Percentiles rank a stretch among this genome's conserved stretches.
Evolutionary conservation across 306 rosid species (phyloP).

Genomic region (Cyamopsis tetragonoloba): DNA sequence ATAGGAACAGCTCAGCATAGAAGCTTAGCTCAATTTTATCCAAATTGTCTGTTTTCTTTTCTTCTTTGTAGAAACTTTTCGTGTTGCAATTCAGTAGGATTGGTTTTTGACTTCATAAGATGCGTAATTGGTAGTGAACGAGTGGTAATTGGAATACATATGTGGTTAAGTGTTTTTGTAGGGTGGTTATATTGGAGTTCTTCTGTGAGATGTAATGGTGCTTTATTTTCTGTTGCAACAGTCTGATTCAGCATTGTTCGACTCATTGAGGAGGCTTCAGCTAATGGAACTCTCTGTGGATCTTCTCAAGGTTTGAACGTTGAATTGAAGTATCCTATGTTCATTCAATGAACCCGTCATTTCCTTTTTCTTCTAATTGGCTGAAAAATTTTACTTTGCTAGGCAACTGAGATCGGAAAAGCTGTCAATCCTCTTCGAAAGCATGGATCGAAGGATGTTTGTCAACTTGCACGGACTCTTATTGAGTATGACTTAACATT

Average conservation of each 20-base stretch:
- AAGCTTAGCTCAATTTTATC: no score
- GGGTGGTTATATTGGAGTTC: background rate
- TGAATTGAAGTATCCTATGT: conserved; percentile 17
- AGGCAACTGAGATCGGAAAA: conserved; percentile 90
- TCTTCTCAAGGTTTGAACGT: conserved; percentile 61
- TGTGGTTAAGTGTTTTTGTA: background rate
- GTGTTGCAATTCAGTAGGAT: conserved; percentile 7
- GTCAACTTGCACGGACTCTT: conserved; percentile 57
- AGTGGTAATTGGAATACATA: background rate
- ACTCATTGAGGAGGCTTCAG: conserved; percentile 73
- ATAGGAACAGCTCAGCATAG: no score
- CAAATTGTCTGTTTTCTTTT: background rate
- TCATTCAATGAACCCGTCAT: background rate
- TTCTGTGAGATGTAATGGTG: conserved; percentile 21
- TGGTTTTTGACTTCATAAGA: background rate
- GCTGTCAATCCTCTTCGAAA: conserved; percentile 61
- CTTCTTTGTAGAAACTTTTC: background rate
- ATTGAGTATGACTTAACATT: conserved; percentile 44
- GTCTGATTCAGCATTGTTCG: conserved; percentile 64
- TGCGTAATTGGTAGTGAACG: background rate
- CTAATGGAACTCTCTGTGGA: conserved; percentile 73
- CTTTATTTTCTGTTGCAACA: conserved; percentile 34
- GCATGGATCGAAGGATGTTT: conserved; percentile 52
- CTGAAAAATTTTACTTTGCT: conserved; percentile 23
- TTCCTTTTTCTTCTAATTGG: background rate